Base-by-base conservation (phyloP, 805 yeast species). In the Candida caryicola region DNA sequence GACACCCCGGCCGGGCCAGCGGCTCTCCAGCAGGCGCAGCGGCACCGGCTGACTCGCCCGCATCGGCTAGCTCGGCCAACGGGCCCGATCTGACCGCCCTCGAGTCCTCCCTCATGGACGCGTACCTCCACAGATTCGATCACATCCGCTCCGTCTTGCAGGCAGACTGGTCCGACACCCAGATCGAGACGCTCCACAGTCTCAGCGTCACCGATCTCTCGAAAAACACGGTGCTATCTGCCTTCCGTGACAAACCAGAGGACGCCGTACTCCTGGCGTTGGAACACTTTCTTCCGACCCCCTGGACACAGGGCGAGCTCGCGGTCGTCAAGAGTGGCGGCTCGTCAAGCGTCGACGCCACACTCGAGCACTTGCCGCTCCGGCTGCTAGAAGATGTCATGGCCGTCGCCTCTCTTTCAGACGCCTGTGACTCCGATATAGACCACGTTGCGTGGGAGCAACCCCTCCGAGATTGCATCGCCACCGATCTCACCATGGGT, bases 241-340 rank as follows among this genome's bases (percentile, higher is more conserved):
- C 12, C 12, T 17, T 28, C n/a, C 33, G 33, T 2, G 14, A 23
- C 14, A 34, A 29, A 5, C 6, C 28, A 3, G 9, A 10, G n/a
- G 25, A 8, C 19, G 28, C 18, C 6, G 28, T 34, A 1, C 3
- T 18, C 13, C 21, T 15, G 5, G 33, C 33, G 2, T 5, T 23
- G 29, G 27, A 16, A 4, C 17, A 16, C 1, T 35, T 31, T 3
- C 21, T 7, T 13, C 29, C 29, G 8, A 13, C 29, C 12, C 25
- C 33, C 28, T 39, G 43, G 43, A 39, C 43, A 9, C 21, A 19
- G 17, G 29, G 33, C 1, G 43, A 39, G 14, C 33, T 39, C 23
- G 15, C 16, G 8, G 21, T 35, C 16, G 17, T 39, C 15, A 17
- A 35, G 21, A 8, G 18, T 8, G 4, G 9, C 17, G 12, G 10